These are phyloP conservation scores for Sungouiella blattae DNA, from an alignment of 805 yeast species.

Conservation along the genomic window DNA sequence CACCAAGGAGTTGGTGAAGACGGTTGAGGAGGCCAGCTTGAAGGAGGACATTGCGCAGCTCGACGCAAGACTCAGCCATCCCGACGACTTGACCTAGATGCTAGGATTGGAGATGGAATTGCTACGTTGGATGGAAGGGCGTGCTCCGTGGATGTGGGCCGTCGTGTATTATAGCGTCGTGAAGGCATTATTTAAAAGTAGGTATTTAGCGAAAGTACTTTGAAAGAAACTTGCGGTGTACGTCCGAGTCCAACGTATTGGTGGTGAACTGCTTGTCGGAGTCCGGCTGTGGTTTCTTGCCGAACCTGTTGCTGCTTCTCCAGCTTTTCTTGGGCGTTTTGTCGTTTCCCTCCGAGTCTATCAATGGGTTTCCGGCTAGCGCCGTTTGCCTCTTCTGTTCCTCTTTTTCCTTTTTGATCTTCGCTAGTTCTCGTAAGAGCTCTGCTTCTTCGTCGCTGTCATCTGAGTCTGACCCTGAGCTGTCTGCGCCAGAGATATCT, in stretches of 20 bases:
- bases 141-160: not conserved
- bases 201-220: constrained; percentile 27
- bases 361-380: not conserved
- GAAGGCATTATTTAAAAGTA: not conserved
- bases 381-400: constrained; percentile 1
- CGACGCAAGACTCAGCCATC: constrained; percentile 56
- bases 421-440: constrained; percentile 19
- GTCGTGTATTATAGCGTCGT: not conserved
- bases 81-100: constrained; percentile 22
- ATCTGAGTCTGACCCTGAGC: constrained; percentile 1
- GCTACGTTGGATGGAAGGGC: not conserved
- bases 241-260: constrained; percentile 31
- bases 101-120: not conserved
- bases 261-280: constrained; percentile 22
- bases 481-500: not conserved
- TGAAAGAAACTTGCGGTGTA: constrained; percentile 32
- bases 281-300: constrained; percentile 8
- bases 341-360: not conserved
- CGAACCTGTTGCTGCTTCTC: constrained; percentile 26
- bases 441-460: constrained; percentile 14
- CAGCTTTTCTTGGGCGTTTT: constrained; percentile 22
- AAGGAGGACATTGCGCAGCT: constrained; percentile 81
- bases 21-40: constrained; percentile 91
- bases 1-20: constrained; percentile 91
- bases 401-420: constrained; percentile 12